Evolutionary conservation across 495 filamentous ascomycete genomes (phyloP).

Genomic region (Lophiostoma macrostomum): DNA sequence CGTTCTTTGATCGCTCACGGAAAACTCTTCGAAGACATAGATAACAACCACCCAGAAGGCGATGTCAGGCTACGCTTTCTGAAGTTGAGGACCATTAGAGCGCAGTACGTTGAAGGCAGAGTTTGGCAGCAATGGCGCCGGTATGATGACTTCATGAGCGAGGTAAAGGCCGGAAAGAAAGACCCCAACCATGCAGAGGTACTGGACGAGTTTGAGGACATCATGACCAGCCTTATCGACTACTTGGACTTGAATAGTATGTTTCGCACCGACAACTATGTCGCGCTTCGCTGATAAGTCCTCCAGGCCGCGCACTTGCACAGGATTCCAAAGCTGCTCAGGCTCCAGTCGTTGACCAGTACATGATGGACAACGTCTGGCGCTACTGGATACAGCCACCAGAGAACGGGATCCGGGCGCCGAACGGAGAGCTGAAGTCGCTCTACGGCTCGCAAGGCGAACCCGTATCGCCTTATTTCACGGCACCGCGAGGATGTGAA

Average conservation of each 20-base stretch:
- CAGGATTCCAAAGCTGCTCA: background rate
- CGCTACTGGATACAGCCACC: background rate
- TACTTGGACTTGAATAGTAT: conserved; percentile 1
- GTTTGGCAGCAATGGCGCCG: background rate
- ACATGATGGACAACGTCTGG: conserved; percentile 7
- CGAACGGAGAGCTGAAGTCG: background rate
- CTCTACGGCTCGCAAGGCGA: conserved; percentile 5
- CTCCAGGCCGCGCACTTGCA: conserved; percentile 1
- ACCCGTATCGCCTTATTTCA: background rate
- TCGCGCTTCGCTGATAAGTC: background rate
- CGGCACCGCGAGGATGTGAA: background rate
- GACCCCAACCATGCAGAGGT: background rate
- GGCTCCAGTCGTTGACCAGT: background rate
- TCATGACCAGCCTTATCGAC: background rate
- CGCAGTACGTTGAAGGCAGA: background rate
- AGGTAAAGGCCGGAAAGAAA: background rate
- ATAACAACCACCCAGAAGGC: conserved; percentile 5
- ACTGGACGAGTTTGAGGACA: background rate
- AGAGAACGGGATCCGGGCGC: background rate
- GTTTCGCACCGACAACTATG: background rate
- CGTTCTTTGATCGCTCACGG: background rate
- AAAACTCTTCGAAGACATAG: background rate
- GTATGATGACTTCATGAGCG: background rate
- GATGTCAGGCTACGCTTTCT: conserved; percentile 10
- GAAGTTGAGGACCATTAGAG: background rate